Percentiles rank a stretch among this genome's conserved stretches.
Conservation (phyloP, 2,329 filamentous ascomycete species). For the Diaporthe helianthi region DNA sequence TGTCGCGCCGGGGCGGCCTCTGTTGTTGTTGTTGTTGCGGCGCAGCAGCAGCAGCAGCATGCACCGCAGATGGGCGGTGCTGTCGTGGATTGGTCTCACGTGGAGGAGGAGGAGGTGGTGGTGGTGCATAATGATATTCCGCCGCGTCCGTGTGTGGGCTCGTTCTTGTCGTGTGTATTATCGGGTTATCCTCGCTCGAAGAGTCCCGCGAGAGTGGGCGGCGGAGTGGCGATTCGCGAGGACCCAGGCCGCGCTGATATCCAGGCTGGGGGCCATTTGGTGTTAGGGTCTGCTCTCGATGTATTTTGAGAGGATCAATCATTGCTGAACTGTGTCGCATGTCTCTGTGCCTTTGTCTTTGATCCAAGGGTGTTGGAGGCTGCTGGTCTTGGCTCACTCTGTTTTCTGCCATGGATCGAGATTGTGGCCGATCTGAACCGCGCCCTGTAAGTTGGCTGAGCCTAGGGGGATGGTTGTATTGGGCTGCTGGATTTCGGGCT, state of each 20-base stretch:
- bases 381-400: not conserved
- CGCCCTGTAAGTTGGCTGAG: not conserved
- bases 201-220: not conserved
- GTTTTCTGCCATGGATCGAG: too few species aligned
- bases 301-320: not conserved
- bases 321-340: not conserved
- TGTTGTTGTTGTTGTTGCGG: too few species aligned
- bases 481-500: not conserved
- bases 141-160: not conserved
- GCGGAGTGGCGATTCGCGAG: not conserved
- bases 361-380: too few species aligned
- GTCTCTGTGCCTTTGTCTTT: not conserved
- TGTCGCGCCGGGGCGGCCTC: too few species aligned
- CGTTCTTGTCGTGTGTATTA: not conserved
- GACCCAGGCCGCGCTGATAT: not conserved
- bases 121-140: too few species aligned
- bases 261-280: too few species aligned
- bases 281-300: too few species aligned
- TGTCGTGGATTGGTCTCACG: not conserved
- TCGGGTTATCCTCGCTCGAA: not conserved
- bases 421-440: not conserved
- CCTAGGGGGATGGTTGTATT: too few species aligned
- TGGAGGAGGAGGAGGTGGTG: too few species aligned
- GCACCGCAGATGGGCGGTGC: too few species aligned
- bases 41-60: too few species aligned